These are phyloP conservation scores for Myriangium duriaei DNA, from an alignment of 2,329 filamentous ascomycete genomes.

Conservation along the genomic window DNA sequence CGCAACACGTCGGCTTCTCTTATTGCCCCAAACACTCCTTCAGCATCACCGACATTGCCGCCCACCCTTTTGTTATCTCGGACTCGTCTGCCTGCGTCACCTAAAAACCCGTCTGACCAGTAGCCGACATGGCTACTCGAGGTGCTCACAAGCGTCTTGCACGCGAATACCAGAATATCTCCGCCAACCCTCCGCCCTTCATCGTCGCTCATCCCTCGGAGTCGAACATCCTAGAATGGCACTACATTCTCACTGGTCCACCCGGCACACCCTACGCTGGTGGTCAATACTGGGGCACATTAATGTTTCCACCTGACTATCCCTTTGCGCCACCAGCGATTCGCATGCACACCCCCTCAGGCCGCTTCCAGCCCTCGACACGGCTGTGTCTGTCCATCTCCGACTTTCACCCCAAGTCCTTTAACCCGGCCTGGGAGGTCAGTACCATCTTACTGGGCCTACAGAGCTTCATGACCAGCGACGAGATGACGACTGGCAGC, in stretches of 20 bases:
- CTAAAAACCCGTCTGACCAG: neutral
- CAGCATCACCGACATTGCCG: too few relatives aligned
- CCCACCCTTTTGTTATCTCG: too few relatives aligned
- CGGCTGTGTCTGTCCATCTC: slow-evolving; percentile 90
- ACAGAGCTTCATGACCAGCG: slow-evolving; percentile 93
- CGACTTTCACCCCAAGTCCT: slow-evolving; percentile 95
- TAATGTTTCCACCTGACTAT: slow-evolving; percentile 92
- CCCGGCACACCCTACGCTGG: slow-evolving; percentile 87
- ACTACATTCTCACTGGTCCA: slow-evolving; percentile 72
- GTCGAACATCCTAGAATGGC: slow-evolving; percentile 25
- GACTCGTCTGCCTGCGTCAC: neutral
- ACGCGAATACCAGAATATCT: slow-evolving; percentile 25
- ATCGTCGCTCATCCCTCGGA: slow-evolving; percentile 23
- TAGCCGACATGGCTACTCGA: slow-evolving; percentile 25
- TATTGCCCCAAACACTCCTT: too few relatives aligned
- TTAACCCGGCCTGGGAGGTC: slow-evolving; percentile 97
- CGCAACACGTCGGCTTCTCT: too few relatives aligned
- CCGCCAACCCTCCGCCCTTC: slow-evolving; percentile 22
- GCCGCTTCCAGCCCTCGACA: slow-evolving; percentile 86
- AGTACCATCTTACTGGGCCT: slow-evolving; percentile 91
- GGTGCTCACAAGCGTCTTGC: slow-evolving; percentile 28
- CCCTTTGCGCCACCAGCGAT: slow-evolving; percentile 95
- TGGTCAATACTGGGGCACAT: slow-evolving; percentile 95
- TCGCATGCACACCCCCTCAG: slow-evolving; percentile 95
- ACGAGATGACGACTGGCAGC: slow-evolving; percentile 95